Conservation (phyloP, 2,329 filamentous ascomycete species). For the Ceratocystiopsis brevicomis region DNA sequence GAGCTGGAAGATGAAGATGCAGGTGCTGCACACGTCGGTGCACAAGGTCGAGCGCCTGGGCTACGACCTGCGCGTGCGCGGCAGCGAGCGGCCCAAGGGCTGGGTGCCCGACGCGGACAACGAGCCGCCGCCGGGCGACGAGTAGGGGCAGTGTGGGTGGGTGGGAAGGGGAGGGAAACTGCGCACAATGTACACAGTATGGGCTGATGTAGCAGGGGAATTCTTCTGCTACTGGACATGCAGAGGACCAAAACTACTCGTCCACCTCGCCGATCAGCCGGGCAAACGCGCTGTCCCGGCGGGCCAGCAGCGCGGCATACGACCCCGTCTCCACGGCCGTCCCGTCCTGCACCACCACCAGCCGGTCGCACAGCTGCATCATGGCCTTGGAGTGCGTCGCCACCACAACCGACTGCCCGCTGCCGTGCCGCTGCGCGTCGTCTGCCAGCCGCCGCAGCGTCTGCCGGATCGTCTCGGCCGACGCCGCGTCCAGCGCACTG, state of each 20-base stretch:
- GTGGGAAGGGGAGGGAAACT: too few species aligned
- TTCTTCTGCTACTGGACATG: too few species aligned
- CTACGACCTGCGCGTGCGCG: slow-evolving; percentile 74
- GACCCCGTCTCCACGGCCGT: slow-evolving; percentile 47
- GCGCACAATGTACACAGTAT: too few species aligned
- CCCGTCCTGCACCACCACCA: slow-evolving; percentile 54
- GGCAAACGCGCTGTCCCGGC: slow-evolving; percentile 23
- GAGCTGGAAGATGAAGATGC: slow-evolving; percentile 58
- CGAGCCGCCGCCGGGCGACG: background rate
- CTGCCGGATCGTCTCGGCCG: slow-evolving; percentile 41
- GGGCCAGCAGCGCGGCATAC: slow-evolving; percentile 36
- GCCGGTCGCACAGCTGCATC: slow-evolving; percentile 61
- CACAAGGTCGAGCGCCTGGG: slow-evolving; percentile 83
- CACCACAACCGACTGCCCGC: slow-evolving; percentile 42
- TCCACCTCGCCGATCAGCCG: slow-evolving; percentile 22
- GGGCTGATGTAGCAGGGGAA: too few species aligned
- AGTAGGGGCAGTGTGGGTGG: too few species aligned
- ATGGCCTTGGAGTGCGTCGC: slow-evolving; percentile 71
- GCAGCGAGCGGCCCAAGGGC: slow-evolving; percentile 72
- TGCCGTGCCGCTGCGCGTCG: too few species aligned
- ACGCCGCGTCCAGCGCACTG: slow-evolving; percentile 54
- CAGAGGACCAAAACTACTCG: background rate
- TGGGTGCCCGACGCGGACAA: slow-evolving; percentile 62
- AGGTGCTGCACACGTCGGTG: slow-evolving; percentile 72
- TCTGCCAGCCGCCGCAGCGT: slow-evolving; percentile 3